Evolutionary conservation across 2,329 filamentous ascomycete species (phyloP), one percentile per base, ranked within the genome.

Genomic region (Cryphonectria nitschkei): DNA sequence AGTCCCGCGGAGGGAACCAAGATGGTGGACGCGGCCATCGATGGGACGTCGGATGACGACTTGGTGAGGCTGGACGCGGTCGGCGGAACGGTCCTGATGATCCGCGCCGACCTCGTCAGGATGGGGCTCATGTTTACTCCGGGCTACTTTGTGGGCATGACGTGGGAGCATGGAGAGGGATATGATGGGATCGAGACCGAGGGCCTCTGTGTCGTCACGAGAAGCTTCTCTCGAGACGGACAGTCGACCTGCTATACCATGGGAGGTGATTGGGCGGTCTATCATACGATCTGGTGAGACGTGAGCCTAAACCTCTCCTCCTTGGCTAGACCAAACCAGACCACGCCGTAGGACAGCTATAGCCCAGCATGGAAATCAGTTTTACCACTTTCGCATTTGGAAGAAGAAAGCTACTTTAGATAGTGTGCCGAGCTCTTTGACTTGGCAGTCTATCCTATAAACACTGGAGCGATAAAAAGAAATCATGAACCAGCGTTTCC

Each of bases 101-200:
- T 64, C 37, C 61, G 39, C 41, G 61, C 37, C 13, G 61, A 64
- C n/a, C 37, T 64, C 6, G 39, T 64, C 11, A 64, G 61, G n/a
- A 64, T 64, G 61, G 61, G 61, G 37, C 61, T 64, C 61, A 64
- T 64, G 22, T 64, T 64, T n/a, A 46, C 61, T 5, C 39, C 61
- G 19, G 61, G 61, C 37, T 64, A 46, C 13, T 64, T 64, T 29
- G 61, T 64, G 13, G 61, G 61, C 0, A 46, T 46, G 39, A 64
- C 61, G 39, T 64, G 61, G 61, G 61, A 64, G 13, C 61, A 64
- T 39, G 61, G 39, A 16, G 61, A 64, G 41, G 61, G 61, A 7
- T 64, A 41, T 29, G 61, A 64, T 41, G 61, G 39, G 2, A 64
- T 64, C 41, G 61, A 64, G 37, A 64, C 61, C 19, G 39, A 64